phyloP scores from a whole-genome alignment of 257 asterid genomes.

The Solanum commersonii region DNA sequence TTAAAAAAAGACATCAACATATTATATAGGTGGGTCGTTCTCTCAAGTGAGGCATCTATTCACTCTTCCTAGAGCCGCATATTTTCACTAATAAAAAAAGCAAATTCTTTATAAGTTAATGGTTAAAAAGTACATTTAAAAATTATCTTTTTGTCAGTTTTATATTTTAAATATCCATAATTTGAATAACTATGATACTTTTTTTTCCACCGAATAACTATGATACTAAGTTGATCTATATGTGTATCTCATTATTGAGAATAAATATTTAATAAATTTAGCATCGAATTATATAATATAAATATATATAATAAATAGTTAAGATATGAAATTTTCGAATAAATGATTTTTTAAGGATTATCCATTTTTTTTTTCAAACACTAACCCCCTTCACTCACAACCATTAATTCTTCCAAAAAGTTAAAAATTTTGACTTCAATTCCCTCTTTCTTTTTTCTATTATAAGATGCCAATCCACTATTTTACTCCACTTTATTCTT shows the following conservation, averaged over 20 bases:
- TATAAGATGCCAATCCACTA: slow-evolving; percentile 2
- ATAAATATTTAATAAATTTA: neutral
- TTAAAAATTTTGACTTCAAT: neutral
- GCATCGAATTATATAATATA: neutral
- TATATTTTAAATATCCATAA: neutral
- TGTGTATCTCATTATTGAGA: neutral
- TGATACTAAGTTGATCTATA: neutral
- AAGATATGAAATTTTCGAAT: neutral
- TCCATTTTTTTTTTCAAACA: neutral
- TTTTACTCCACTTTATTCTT: slow-evolving; percentile 9
- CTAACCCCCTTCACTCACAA: neutral
- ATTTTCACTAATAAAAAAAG: neutral
- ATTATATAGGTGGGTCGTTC: neutral
- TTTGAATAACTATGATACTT: no score
- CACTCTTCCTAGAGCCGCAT: slow-evolving; percentile 3
- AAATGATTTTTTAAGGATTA: no score
- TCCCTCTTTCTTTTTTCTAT: neutral
- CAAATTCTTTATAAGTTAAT: neutral
- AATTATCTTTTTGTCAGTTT: neutral
- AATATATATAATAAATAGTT: neutral
- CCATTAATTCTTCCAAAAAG: neutral
- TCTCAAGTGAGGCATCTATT: neutral
- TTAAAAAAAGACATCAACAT: neutral
- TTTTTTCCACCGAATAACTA: no score
- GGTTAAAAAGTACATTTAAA: neutral